These are phyloP conservation scores for Aspergillus brasiliensis DNA, from an alignment of 2,329 filamentous ascomycete species.

Conservation along the genomic window DNA sequence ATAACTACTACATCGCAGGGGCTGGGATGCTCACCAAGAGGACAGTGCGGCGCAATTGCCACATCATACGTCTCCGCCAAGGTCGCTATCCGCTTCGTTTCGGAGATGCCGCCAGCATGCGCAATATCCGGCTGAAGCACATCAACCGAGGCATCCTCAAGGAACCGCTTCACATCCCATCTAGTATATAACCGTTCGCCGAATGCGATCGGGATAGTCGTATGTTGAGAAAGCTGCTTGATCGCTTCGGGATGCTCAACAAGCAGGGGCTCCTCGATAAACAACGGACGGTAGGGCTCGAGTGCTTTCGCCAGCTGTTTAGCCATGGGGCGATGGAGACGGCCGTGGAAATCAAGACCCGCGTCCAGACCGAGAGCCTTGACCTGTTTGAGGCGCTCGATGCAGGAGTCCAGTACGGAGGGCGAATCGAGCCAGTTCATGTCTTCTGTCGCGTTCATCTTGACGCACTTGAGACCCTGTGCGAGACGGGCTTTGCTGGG, in stretches of 20 bases:
- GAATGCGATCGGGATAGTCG: conserved; percentile 67
- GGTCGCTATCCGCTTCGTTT: conserved; percentile 67
- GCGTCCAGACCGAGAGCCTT: conserved; percentile 71
- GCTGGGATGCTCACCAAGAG: conserved; percentile 58
- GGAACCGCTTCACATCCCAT: conserved; percentile 73
- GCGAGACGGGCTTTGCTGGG: conserved; percentile 49
- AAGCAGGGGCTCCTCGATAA: conserved; percentile 73
- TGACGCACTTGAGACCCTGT: conserved; percentile 53
- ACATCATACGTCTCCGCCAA: conserved; percentile 76
- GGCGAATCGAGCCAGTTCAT: conserved; percentile 77
- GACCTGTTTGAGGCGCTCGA: conserved; percentile 69
- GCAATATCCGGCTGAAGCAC: conserved; percentile 73
- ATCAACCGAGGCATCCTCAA: conserved; percentile 69
- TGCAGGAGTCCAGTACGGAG: conserved; percentile 60
- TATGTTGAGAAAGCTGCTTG: conserved; percentile 60
- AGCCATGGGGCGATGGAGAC: conserved; percentile 76
- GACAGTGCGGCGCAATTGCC: conserved; percentile 72
- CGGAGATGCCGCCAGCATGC: conserved; percentile 72
- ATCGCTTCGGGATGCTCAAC: conserved; percentile 70
- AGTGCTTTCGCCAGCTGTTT: conserved; percentile 71
- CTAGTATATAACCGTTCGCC: conserved; percentile 71
- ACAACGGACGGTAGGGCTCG: conserved; percentile 68
- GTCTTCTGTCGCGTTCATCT: conserved; percentile 80
- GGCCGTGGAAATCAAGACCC: conserved; percentile 76
- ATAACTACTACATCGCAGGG: too few species aligned